Base-by-base conservation (phyloP, 257 asterid genomes). In the Jacaranda copaia region DNA sequence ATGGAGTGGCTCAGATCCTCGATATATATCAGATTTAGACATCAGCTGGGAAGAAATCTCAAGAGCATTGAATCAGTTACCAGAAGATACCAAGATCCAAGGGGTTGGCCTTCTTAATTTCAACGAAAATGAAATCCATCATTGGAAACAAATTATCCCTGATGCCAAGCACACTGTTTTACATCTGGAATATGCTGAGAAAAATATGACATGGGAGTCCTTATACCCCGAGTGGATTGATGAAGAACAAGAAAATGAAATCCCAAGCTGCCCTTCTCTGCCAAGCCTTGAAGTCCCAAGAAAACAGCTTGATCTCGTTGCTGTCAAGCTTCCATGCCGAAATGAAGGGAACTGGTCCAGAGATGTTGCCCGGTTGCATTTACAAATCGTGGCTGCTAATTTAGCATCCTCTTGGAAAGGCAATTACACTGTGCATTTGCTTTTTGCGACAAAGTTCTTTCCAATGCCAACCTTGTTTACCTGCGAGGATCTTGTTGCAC, bases 201-300 rank as follows among this genome's bases (percentile, higher is more conserved):
- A 61, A 63, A 90, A 85, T 51, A 38, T 87, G 32, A 90, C 96
- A 1, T 92, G 98, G 98, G 91, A 87, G 5, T n/a, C 82, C 5
- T 66, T 93, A 39, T 93, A 83, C 78, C 98, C 98, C 0, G 97
- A 93, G 79, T 93, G 98, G 98, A 93, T 93, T 4, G 98, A 93
- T 63, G 97, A 93, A 48, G 98, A 90, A 32, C 89, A 93, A 74
- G 92, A 93, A 14, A 81, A 69, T 3, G 87, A 82, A 40, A 78
- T 92, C 35, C 98, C 97, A 4, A 85, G 58, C 40, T 93, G 97
- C 79, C 96, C 96, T 18, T 75, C 89, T 3, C 79, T 93, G 0
- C 98, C 98, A 0, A 75, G 70, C 40, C 76, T 85, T 9, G 73
- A 80, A 46, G 70, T 75, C 0, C 96, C 97, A 35, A 57, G 66